A percentile compares a stretch with the other conserved stretches of the same genome.
Conservation (phyloP, 1,284 basidiomycete species). For the Ceratobasidium sp. region DNA sequence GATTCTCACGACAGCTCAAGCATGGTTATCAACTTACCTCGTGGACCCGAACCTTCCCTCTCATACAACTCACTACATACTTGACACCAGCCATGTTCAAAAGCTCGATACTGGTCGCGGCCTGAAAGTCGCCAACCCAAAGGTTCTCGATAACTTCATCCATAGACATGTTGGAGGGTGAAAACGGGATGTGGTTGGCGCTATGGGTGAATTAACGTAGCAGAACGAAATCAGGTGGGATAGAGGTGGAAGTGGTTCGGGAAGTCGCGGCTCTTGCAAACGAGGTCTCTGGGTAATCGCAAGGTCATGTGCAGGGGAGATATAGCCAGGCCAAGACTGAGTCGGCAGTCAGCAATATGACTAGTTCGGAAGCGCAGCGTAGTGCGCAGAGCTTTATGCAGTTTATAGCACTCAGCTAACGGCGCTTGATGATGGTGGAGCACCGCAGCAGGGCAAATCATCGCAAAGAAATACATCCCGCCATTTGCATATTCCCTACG, state of each 20-base stretch:
- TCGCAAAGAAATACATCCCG: no score
- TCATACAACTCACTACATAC: constrained; percentile 74
- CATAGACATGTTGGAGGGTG: constrained; percentile 48
- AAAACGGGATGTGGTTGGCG: neutral
- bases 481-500: no score
- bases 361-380: no score
- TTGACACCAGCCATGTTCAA: constrained; percentile 69
- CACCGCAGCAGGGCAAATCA: no score
- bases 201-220: neutral
- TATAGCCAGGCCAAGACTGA: no score
- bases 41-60: constrained; percentile 67
- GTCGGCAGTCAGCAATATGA: no score
- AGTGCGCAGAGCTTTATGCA: no score
- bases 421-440: no score
- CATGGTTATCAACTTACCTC: constrained; percentile 55
- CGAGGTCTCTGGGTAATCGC: constrained; percentile 30
- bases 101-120: constrained; percentile 59
- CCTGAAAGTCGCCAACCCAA: constrained; percentile 69
- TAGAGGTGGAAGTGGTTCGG: constrained; percentile 36
- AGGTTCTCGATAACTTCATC: constrained; percentile 67
- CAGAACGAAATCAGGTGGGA: constrained; percentile 1
- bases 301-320: constrained; percentile 31
- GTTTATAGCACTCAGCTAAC: no score
- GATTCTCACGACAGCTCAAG: neutral
- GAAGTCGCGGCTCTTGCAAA: constrained; percentile 28